phyloP scores from a whole-genome alignment of 441 rosid species.

The Jatropha podagrica region DNA sequence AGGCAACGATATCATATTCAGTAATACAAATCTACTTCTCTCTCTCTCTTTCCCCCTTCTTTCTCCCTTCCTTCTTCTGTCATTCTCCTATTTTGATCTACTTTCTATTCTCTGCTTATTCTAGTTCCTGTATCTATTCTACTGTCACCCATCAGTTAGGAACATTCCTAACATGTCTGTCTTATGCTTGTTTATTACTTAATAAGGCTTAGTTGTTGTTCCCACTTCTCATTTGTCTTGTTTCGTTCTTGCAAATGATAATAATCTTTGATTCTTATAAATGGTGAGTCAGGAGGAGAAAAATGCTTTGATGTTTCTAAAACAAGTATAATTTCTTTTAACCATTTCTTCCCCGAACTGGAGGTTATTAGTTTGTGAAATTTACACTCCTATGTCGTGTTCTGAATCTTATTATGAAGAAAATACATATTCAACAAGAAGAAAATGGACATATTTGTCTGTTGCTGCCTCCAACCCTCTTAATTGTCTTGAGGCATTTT shows the following conservation, averaged over 20 bases:
- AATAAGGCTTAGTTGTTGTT: too few species aligned
- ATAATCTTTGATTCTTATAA: neutral
- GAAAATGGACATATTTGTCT: neutral
- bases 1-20: too few species aligned
- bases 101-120: too few species aligned
- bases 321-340: neutral
- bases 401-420: neutral
- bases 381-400: neutral
- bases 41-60: neutral
- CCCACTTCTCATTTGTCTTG: neutral
- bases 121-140: too few species aligned
- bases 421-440: neutral
- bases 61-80: neutral
- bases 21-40: neutral
- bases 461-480: neutral
- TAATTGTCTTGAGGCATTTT: neutral
- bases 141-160: too few species aligned
- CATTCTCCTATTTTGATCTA: too few species aligned
- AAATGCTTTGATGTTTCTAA: neutral
- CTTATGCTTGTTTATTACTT: too few species aligned
- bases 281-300: neutral
- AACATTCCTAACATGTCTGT: too few species aligned
- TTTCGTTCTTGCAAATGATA: neutral
- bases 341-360: neutral
- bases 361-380: neutral